phyloP scores from a whole-genome alignment of 306 rosid genomes.

The Trifolium repens region DNA sequence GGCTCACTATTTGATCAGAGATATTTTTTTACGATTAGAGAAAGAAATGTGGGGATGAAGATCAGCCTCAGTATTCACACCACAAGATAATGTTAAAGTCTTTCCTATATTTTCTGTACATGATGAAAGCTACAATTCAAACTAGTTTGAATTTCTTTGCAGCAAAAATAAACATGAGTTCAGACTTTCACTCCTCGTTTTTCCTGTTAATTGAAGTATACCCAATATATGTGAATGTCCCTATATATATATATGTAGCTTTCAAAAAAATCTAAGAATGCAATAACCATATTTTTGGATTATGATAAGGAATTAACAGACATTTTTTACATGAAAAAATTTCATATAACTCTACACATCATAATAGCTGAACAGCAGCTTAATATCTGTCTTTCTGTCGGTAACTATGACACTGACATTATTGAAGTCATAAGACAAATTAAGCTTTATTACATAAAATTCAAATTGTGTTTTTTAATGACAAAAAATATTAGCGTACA shows the following conservation, averaged over 20 bases:
- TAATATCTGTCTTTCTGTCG: constrained; percentile 29
- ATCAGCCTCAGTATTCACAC: constrained; percentile 28
- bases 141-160: constrained; percentile 43
- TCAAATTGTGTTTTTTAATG: no score
- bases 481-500: no score
- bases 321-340: constrained; percentile 37
- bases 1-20: constrained; percentile 52
- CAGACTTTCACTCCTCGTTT: constrained; percentile 53
- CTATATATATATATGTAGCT: background rate
- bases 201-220: constrained; percentile 30
- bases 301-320: constrained; percentile 24
- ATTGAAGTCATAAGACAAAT: background rate
- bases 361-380: constrained; percentile 41
- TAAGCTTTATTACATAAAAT: background rate
- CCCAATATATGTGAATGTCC: constrained; percentile 13
- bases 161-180: constrained; percentile 27
- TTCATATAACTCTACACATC: constrained; percentile 22
- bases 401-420: constrained; percentile 20
- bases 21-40: constrained; percentile 27
- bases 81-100: background rate
- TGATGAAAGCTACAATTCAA: constrained; percentile 62
- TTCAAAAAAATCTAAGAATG: constrained; percentile 24
- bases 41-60: constrained; percentile 25
- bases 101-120: constrained; percentile 40
- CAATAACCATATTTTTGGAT: constrained; percentile 5